A percentile compares a stretch with the other conserved stretches of the same genome.
Evolutionary conservation across 257 asterid species (phyloP).

Genomic region (Lithospermum erythrorhizon): DNA sequence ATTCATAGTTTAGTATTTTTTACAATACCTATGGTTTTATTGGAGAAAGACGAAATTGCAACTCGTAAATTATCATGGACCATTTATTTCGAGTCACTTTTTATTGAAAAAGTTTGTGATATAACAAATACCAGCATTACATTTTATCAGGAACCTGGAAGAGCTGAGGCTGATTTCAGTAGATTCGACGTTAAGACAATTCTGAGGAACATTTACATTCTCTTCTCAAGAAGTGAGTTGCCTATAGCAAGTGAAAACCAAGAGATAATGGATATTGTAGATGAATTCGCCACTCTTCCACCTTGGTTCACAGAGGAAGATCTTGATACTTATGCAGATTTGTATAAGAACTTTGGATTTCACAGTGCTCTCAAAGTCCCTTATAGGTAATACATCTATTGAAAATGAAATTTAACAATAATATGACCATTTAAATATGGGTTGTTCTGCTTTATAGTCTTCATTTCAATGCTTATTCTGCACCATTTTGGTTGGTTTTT

Average conservation of each 20-base stretch:
- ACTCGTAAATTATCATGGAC: not conserved
- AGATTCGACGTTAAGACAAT: conserved; percentile 36
- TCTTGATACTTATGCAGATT: conserved; percentile 27
- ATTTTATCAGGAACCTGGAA: conserved; percentile 38
- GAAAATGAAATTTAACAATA: not conserved
- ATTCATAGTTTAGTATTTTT: not conserved
- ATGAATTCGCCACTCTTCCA: conserved; percentile 31
- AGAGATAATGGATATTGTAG: conserved; percentile 50
- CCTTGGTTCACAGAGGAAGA: conserved; percentile 41
- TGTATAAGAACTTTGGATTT: conserved; percentile 36
- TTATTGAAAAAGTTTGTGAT: too few relatives aligned
- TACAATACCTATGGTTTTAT: too few relatives aligned
- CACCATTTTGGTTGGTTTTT: not conserved
- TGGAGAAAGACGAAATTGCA: too few relatives aligned
- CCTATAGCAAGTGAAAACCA: conserved; percentile 30
- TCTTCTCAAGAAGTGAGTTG: conserved; percentile 36
- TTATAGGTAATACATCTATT: conserved; percentile 25
- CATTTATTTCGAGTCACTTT: too few relatives aligned
- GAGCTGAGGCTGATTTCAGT: conserved; percentile 48
- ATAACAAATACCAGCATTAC: too few relatives aligned
- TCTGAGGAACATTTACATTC: conserved; percentile 36
- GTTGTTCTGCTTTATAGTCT: not conserved
- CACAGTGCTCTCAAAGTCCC: conserved; percentile 38
- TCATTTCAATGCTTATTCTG: not conserved
- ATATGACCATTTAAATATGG: not conserved